These are phyloP conservation scores for Cotoneaster glaucophyllus DNA, from an alignment of 306 rosid genomes.

Conservation along the genomic window DNA sequence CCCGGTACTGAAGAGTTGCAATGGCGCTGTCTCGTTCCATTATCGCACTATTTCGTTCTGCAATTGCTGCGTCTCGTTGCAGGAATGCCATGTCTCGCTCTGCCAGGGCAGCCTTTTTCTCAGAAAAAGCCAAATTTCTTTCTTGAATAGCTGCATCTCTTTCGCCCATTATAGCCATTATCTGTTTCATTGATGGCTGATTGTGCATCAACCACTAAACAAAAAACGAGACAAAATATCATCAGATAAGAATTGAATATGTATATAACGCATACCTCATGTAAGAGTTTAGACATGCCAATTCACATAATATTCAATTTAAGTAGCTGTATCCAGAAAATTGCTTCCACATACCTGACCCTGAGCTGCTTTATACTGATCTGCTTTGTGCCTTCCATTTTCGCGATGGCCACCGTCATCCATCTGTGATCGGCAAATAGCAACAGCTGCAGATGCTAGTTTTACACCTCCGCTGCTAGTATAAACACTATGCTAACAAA, in stretches of 20 bases:
- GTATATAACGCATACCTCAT: background rate
- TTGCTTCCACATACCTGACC: conserved; percentile 62
- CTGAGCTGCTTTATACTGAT: conserved; percentile 82
- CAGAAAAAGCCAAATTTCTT: conserved; percentile 83
- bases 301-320: background rate
- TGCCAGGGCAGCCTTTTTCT: conserved; percentile 82
- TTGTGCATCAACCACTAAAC: conserved; percentile 92
- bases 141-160: conserved; percentile 93
- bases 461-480: conserved; percentile 17
- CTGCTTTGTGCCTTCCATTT: conserved; percentile 87
- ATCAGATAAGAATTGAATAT: background rate
- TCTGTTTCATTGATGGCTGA: conserved; percentile 95
- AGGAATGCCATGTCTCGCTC: conserved; percentile 89
- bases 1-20: conserved; percentile 81
- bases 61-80: conserved; percentile 86
- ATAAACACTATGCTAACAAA: conserved; percentile 15
- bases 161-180: conserved; percentile 87
- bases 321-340: background rate
- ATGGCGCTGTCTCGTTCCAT: conserved; percentile 84
- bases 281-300: background rate
- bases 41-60: conserved; percentile 75
- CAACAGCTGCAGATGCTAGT: conserved; percentile 16
- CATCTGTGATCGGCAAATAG: conserved; percentile 44
- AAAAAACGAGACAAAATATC: background rate
- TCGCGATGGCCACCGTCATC: conserved; percentile 89